These are phyloP conservation scores for Tremellales sp. DNA, from an alignment of 1,284 basidiomycete species.

Conservation along the genomic window DNA sequence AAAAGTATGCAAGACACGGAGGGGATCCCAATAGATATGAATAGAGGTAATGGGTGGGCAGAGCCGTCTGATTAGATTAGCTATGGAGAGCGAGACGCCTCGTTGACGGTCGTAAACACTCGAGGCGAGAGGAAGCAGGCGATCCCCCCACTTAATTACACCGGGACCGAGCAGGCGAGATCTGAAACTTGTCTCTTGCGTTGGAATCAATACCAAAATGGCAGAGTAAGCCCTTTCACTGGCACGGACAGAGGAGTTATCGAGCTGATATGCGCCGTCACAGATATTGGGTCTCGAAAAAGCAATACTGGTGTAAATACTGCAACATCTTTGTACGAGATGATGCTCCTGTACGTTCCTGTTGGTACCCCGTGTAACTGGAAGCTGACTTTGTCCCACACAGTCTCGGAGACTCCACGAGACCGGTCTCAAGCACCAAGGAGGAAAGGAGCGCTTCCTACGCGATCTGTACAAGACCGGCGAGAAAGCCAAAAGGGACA, in stretches of 20 bases:
- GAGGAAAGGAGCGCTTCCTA: slow-evolving; percentile 88
- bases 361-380: background rate
- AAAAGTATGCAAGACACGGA: too few species aligned
- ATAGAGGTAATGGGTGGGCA: too few species aligned
- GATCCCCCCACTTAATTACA: too few species aligned
- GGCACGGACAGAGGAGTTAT: background rate
- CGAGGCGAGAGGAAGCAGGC: too few species aligned
- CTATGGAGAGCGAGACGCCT: too few species aligned
- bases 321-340: slow-evolving; percentile 65
- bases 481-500: slow-evolving; percentile 79
- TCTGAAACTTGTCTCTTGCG: too few species aligned
- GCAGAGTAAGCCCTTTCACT: slow-evolving; percentile 21
- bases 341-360: slow-evolving; percentile 64
- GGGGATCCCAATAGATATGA: too few species aligned
- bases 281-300: slow-evolving; percentile 53
- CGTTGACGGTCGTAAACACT: too few species aligned
- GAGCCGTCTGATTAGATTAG: too few species aligned
- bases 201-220: slow-evolving; percentile 23
- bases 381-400: slow-evolving; percentile 1
- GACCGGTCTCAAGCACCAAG: slow-evolving; percentile 87
- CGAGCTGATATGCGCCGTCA: background rate
- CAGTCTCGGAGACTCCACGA: slow-evolving; percentile 86
- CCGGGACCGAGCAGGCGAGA: too few species aligned
- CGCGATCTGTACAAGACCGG: slow-evolving; percentile 89
- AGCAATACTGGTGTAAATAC: slow-evolving; percentile 54